Evolutionary conservation across 139 green algal species (phyloP), one percentile per base, ranked within the genome.

Genomic region (Spirogloea muscicola): DNA sequence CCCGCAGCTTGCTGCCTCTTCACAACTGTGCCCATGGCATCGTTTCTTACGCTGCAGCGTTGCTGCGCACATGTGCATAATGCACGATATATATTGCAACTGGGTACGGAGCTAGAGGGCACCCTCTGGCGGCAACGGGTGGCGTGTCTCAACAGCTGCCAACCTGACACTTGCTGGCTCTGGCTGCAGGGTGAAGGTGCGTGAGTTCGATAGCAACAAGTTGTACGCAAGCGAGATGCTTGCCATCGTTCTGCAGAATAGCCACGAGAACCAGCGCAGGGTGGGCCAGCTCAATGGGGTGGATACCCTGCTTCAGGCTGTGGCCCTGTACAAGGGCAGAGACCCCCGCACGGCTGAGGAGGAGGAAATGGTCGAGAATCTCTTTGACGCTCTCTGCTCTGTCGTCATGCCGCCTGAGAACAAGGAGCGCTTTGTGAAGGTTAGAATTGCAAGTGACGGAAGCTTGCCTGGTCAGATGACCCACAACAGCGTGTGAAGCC

Each of bases 171-270:
- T n/a, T n/a, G n/a, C n/a, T n/a, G n/a, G n/a, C n/a, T n/a, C n/a
- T n/a, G n/a, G n/a, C n/a, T n/a, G n/a, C n/a, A n/a, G 65, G 13
- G 69, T 81, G 25, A 40, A 48, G n/a, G 70, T 72, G 2, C 74
- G 82, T 1, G 88, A 93, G 58, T 90, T 84, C 57, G 90, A 95
- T 80, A 74, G 66, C 76, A 94, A 92, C 80, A 93, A 91, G 85
- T 84, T 91, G 57, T 91, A 91, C 68, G 85, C 87, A n/a, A 84
- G 70, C 6, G 94, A 98, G 82, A 76, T 98, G 36, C 79, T 98
- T 48, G 86, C 89, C 48, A 89, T 97, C 52, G 86, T 97, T 41
- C 72, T 96, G 80, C 91, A 82, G 51, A 43, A n/a, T n/a, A 73
- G 36, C 41, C 9, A 34, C 2, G 71, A 60, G 39, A 95, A 94